phyloP scores from a whole-genome alignment of 805 yeast species.

The Wickerhamomyces xylosicus region DNA sequence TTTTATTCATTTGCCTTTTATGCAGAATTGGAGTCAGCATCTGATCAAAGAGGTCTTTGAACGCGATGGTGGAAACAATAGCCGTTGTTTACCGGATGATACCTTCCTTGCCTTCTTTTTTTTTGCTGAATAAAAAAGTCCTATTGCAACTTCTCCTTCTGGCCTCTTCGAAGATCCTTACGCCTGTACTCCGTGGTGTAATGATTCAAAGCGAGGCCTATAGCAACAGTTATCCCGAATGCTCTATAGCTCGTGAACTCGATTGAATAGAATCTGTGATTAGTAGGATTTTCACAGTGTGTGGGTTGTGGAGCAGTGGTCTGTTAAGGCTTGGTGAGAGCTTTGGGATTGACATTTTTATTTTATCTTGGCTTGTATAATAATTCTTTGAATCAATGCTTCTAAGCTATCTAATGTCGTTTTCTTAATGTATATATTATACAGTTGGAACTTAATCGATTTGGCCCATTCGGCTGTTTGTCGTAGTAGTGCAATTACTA shows the following conservation, averaged over 20 bases:
- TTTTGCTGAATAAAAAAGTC: background rate
- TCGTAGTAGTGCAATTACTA: too few species aligned
- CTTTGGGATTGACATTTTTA: background rate
- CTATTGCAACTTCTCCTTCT: background rate
- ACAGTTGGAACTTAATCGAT: too few species aligned
- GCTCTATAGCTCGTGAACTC: slow-evolving; percentile 8
- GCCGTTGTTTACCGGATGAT: background rate
- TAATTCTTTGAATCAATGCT: too few species aligned
- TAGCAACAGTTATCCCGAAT: slow-evolving; percentile 10
- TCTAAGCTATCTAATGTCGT: too few species aligned
- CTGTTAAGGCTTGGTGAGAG: background rate
- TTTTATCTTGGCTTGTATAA: too few species aligned
- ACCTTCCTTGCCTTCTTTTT: slow-evolving; percentile 1
- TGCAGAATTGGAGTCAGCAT: too few species aligned
- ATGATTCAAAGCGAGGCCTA: slow-evolving; percentile 39
- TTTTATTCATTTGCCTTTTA: too few species aligned
- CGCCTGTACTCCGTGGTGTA: slow-evolving; percentile 26
- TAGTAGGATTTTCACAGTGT: slow-evolving; percentile 13
- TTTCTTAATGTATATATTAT: too few species aligned
- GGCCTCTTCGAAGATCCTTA: slow-evolving; percentile 39
- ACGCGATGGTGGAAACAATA: slow-evolving; percentile 3
- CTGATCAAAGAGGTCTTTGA: slow-evolving; percentile 5
- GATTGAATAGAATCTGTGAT: slow-evolving; percentile 3
- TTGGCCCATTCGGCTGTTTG: too few species aligned
- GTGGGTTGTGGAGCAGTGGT: background rate